phyloP scores from a whole-genome alignment of 2,329 filamentous ascomycete genomes.

The Aspergillus pseudoterreus region DNA sequence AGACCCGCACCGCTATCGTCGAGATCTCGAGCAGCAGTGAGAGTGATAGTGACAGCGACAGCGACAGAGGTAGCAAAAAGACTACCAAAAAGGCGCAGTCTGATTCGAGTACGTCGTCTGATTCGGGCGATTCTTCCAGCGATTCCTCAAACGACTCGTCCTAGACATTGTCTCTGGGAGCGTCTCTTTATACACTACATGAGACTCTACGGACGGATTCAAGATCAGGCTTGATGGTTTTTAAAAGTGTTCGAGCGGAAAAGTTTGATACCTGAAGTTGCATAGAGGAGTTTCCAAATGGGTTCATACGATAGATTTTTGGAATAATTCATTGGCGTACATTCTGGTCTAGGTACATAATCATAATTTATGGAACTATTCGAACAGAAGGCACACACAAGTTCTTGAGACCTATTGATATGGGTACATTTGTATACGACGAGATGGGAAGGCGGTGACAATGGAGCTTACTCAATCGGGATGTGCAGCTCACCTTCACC shows the following conservation, averaged over 20 bases:
- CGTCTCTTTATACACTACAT: not conserved
- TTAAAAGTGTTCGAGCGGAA: conserved; percentile 7
- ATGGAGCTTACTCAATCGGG: conserved; percentile 27
- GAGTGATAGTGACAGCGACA: conserved; percentile 28
- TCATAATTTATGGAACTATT: not conserved
- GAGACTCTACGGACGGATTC: not conserved
- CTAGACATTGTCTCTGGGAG: not conserved
- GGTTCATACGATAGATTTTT: not conserved
- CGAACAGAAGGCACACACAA: not conserved
- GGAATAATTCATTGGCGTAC: not conserved
- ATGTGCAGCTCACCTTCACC: conserved; percentile 12
- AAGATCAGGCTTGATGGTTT: not conserved
- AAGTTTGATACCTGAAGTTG: conserved; percentile 13
- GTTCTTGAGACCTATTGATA: not conserved
- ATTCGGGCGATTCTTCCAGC: conserved; percentile 14
- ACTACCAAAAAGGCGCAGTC: conserved; percentile 14
- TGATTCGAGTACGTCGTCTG: conserved; percentile 8
- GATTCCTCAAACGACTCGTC: conserved; percentile 12
- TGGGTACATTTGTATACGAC: not conserved
- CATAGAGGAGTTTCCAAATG: conserved; percentile 4
- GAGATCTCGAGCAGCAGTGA: conserved; percentile 42
- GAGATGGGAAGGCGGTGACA: conserved; percentile 29
- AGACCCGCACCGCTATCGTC: conserved; percentile 41
- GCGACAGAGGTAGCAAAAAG: conserved; percentile 12
- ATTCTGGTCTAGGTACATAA: not conserved